Percentiles rank a stretch among this genome's conserved stretches.
phyloP scores from a whole-genome alignment of 176 grass and related monocot genomes.

The Triticum timopheevii region DNA sequence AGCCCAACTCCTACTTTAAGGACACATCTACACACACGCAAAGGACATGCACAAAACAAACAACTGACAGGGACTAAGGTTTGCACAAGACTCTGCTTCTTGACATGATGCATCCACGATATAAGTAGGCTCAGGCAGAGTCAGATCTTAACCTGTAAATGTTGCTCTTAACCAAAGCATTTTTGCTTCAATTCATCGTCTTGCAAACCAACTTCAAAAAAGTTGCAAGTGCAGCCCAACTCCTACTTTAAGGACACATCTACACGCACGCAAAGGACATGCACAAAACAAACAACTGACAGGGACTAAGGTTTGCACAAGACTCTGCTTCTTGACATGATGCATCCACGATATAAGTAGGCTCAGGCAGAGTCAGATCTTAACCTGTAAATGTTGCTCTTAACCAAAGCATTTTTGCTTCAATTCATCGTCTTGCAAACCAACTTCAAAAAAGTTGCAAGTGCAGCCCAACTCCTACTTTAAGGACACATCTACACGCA shows the following conservation, averaged over 20 bases:
- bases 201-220: neutral
- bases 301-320: neutral
- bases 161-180: neutral
- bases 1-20: neutral
- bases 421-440: neutral
- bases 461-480: neutral
- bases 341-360: neutral
- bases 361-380: too few species aligned
- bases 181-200: constrained; percentile 1
- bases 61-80: neutral
- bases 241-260: neutral
- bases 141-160: neutral
- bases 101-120: neutral
- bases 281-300: neutral
- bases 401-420: neutral
- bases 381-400: neutral
- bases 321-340: neutral
- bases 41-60: neutral
- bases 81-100: neutral
- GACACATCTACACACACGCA: neutral
- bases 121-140: neutral
- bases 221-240: neutral
- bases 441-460: neutral
- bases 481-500: neutral
- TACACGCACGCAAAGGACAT: neutral